These are phyloP conservation scores for Xylaria acuta DNA, from an alignment of 495 filamentous ascomycete genomes.

Conservation along the genomic window DNA sequence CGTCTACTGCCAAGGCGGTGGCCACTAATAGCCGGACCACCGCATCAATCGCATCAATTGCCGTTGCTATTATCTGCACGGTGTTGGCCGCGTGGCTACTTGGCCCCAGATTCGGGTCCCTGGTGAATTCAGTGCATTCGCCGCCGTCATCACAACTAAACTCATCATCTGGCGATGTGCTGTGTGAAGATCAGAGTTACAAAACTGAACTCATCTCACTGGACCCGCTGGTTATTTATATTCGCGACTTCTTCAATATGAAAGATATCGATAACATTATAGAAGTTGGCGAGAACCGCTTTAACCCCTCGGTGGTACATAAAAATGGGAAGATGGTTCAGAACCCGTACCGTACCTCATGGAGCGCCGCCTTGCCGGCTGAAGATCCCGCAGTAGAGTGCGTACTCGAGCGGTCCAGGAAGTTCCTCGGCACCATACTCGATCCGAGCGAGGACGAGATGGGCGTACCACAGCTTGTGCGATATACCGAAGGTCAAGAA, in stretches of 20 bases:
- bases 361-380: conserved; percentile 50
- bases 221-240: conserved; percentile 54
- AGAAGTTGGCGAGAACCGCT: conserved; percentile 42
- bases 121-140: not conserved
- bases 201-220: conserved; percentile 53
- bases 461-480: conserved; percentile 56
- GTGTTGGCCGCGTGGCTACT: not conserved
- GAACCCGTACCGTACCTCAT: conserved; percentile 49
- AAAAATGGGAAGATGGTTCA: conserved; percentile 45
- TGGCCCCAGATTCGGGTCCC: not conserved
- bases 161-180: conserved; percentile 3
- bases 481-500: conserved; percentile 49
- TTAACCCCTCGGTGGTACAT: conserved; percentile 48
- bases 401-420: conserved; percentile 46
- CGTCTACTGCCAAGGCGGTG: not conserved
- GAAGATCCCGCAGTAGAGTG: conserved; percentile 50
- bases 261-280: conserved; percentile 46
- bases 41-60: not conserved
- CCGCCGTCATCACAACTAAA: not conserved
- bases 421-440: conserved; percentile 53
- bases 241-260: conserved; percentile 47
- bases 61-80: not conserved
- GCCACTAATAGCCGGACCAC: not conserved
- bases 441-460: conserved; percentile 53
- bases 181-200: conserved; percentile 34